Evolutionary conservation across 768 basidiomycete genomes (phyloP).

Genomic region (Hirschioporus abietinus): DNA sequence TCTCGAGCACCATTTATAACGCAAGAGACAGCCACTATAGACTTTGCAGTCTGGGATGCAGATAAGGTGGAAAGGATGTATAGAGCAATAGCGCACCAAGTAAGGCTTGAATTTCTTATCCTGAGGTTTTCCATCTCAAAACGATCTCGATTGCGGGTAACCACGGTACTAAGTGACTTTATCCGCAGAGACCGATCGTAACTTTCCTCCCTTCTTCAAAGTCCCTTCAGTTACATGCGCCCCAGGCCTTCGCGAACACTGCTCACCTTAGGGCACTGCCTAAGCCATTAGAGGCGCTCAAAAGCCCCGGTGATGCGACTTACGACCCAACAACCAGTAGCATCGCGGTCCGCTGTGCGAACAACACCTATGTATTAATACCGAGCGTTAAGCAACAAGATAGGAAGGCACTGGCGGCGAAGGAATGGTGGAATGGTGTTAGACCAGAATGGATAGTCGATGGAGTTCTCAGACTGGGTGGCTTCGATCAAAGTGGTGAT

Average conservation of each 20-base stretch:
- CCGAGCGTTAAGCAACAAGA: constrained; percentile 57
- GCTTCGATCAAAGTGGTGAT: background rate
- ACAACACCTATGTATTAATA: constrained; percentile 47
- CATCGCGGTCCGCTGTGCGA: constrained; percentile 52
- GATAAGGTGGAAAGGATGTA: constrained; percentile 46
- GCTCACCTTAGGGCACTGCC: constrained; percentile 5
- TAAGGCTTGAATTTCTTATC: constrained; percentile 19
- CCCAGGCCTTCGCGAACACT: constrained; percentile 17
- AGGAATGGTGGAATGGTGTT: constrained; percentile 80
- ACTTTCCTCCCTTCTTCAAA: constrained; percentile 29
- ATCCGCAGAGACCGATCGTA: constrained; percentile 27
- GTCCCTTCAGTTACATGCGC: constrained; percentile 37
- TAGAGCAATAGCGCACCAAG: constrained; percentile 69
- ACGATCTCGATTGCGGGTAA: background rate
- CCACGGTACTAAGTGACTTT: background rate
- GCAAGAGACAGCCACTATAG: constrained; percentile 42
- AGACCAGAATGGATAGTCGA: constrained; percentile 18
- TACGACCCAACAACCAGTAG: constrained; percentile 35
- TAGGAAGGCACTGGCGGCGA: constrained; percentile 45
- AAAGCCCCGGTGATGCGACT: constrained; percentile 35
- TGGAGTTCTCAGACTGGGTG: constrained; percentile 1
- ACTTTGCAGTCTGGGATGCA: constrained; percentile 56
- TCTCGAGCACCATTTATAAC: constrained; percentile 59
- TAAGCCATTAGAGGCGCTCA: constrained; percentile 15
- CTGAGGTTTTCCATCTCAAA: background rate